Percentiles rank a stretch among this genome's conserved stretches.
phyloP scores from a whole-genome alignment of 257 asterid genomes.

The Fraxinus excelsior region DNA sequence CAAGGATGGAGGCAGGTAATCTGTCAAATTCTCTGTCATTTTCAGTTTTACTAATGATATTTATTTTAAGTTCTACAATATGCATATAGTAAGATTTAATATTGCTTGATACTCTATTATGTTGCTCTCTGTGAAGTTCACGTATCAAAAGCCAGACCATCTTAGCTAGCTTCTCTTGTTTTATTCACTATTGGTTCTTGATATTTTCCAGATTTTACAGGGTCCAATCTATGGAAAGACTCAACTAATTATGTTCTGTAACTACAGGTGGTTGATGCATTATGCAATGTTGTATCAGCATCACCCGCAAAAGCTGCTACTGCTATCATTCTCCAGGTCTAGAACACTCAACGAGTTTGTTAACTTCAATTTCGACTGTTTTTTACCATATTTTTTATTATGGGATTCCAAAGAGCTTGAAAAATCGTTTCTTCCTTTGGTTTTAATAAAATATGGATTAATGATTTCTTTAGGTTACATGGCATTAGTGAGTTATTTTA shows the following conservation, averaged over 20 bases:
- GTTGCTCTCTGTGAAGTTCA: neutral
- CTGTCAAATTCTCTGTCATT: neutral
- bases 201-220: neutral
- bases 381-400: neutral
- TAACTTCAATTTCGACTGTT: neutral
- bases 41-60: neutral
- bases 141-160: neutral
- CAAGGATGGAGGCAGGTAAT: slow-evolving; percentile 99
- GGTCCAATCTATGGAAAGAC: slow-evolving; percentile 1
- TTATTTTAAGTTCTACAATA: neutral
- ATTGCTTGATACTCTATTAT: neutral
- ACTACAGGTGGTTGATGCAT: slow-evolving; percentile 90
- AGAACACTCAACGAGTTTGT: slow-evolving; percentile 21
- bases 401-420: neutral
- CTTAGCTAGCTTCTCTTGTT: neutral
- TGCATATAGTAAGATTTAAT: neutral
- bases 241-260: slow-evolving; percentile 5
- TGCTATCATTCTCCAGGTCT: slow-evolving; percentile 98
- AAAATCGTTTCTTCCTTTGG: neutral
- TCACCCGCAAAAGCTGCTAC: slow-evolving; percentile 96
- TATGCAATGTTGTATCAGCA: slow-evolving; percentile 91
- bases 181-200: neutral
- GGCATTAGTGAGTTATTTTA: slow-evolving; percentile 9
- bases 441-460: neutral
- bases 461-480: neutral